Evolutionary conservation across 495 filamentous ascomycete species (phyloP).

Genomic region (Bryoglossum gracile): DNA sequence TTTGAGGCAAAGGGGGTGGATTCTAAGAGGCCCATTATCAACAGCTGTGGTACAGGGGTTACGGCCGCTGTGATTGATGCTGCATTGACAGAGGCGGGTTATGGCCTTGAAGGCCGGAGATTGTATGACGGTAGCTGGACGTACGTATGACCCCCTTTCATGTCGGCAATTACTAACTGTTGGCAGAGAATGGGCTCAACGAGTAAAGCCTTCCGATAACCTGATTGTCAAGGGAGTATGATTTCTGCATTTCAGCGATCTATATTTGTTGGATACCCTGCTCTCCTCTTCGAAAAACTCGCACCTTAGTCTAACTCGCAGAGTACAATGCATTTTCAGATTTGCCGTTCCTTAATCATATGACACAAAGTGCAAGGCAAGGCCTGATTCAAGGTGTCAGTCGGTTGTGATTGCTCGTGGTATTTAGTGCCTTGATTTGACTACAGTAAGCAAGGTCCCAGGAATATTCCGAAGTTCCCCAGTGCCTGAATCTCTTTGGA

Average conservation of each 20-base stretch:
- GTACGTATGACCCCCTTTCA: constrained; percentile 49
- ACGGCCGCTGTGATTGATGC: constrained; percentile 91
- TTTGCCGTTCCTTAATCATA: too few relatives aligned
- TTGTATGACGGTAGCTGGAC: constrained; percentile 98
- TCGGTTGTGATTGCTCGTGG: too few relatives aligned
- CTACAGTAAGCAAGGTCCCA: too few relatives aligned
- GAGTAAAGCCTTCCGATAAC: constrained; percentile 50
- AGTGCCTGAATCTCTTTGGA: too few relatives aligned
- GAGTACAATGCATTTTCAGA: too few relatives aligned
- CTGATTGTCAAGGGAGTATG: constrained; percentile 39
- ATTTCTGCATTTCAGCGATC: constrained; percentile 20
- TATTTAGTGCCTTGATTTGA: too few relatives aligned
- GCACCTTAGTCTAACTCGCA: too few relatives aligned
- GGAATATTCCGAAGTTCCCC: too few relatives aligned
- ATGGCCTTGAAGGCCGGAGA: constrained; percentile 57
- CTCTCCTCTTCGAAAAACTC: constrained; percentile 13
- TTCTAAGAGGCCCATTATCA: constrained; percentile 77
- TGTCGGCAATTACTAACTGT: constrained; percentile 13
- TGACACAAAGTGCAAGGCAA: too few relatives aligned
- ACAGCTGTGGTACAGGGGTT: constrained; percentile 87
- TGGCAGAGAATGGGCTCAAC: constrained; percentile 68
- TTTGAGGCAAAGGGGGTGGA: constrained; percentile 73
- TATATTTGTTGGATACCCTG: constrained; percentile 23
- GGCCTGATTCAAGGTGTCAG: too few relatives aligned
- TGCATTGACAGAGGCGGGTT: constrained; percentile 72